A percentile compares a stretch with the other conserved stretches of the same genome.
Conservation (phyloP, 345 rosid genomes). For the Fremontodendron californicum region DNA sequence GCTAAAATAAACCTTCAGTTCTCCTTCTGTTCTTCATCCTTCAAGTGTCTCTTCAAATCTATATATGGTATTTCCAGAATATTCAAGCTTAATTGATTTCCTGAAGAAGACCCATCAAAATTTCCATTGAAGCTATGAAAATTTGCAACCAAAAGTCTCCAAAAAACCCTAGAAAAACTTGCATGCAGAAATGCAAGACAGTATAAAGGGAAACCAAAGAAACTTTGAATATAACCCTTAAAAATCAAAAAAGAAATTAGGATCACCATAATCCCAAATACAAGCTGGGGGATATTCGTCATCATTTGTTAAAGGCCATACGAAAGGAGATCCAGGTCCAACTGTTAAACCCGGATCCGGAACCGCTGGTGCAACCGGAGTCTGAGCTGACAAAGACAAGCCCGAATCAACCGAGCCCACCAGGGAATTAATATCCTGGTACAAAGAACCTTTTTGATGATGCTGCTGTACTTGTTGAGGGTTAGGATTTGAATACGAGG, state of each 20-base stretch:
- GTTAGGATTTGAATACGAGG: slow-evolving; percentile 27
- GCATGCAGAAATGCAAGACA: not conserved
- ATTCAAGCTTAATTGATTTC: too few species aligned
- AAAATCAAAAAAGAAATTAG: not conserved
- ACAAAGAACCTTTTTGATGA: slow-evolving; percentile 17
- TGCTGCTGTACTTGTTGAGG: slow-evolving; percentile 19
- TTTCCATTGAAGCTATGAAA: not conserved
- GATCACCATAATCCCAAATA: slow-evolving; percentile 64
- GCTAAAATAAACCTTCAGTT: not conserved
- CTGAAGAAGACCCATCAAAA: not conserved
- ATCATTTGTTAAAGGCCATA: slow-evolving; percentile 63
- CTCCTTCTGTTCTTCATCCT: not conserved
- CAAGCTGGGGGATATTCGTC: slow-evolving; percentile 48
- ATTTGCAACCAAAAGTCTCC: not conserved
- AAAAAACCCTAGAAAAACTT: not conserved
- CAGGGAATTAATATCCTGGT: slow-evolving; percentile 33
- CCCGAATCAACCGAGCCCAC: slow-evolving; percentile 41
- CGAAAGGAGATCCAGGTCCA: slow-evolving; percentile 42
- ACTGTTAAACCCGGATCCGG: slow-evolving; percentile 41
- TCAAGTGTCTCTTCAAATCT: not conserved
- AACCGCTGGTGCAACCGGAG: slow-evolving; percentile 35
- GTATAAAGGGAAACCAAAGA: not conserved
- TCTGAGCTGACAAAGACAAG: slow-evolving; percentile 37
- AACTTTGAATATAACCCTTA: slow-evolving; percentile 16
- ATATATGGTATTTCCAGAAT: too few species aligned